Evolutionary conservation across 345 rosid genomes (phyloP).

Genomic region (Brassica carinata): DNA sequence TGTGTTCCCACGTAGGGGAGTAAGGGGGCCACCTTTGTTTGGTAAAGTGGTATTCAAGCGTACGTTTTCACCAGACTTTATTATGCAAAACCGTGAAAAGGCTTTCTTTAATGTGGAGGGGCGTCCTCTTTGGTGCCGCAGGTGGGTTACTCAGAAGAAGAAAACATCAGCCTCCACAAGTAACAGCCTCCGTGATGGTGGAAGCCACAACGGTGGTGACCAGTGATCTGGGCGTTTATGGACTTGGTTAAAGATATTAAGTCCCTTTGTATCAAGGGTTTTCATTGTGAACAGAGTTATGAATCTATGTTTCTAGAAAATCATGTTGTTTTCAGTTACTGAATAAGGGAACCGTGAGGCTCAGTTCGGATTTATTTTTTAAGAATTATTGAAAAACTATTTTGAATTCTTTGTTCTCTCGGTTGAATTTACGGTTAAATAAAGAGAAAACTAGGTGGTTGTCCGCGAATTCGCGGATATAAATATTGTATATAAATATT

Average conservation of each 20-base stretch:
- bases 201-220: background rate
- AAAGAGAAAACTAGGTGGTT: background rate
- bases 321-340: background rate
- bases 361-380: background rate
- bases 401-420: background rate
- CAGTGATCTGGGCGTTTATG: background rate
- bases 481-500: too few species aligned
- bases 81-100: background rate
- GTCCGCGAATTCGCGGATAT: too few species aligned
- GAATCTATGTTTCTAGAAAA: background rate
- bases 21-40: background rate
- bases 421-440: background rate
- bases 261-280: background rate
- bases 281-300: background rate
- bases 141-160: background rate
- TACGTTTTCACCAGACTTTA: fast-evolving
- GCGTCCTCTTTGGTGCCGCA: background rate
- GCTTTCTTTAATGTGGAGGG: background rate
- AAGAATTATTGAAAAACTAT: background rate
- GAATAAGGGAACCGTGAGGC: background rate
- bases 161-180: background rate
- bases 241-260: background rate
- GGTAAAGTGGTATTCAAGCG: slow-evolving; percentile 5
- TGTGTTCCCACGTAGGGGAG: background rate
- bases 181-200: background rate